Conservation (phyloP, 208 protist species). For the Leishmania lainsoni region DNA sequence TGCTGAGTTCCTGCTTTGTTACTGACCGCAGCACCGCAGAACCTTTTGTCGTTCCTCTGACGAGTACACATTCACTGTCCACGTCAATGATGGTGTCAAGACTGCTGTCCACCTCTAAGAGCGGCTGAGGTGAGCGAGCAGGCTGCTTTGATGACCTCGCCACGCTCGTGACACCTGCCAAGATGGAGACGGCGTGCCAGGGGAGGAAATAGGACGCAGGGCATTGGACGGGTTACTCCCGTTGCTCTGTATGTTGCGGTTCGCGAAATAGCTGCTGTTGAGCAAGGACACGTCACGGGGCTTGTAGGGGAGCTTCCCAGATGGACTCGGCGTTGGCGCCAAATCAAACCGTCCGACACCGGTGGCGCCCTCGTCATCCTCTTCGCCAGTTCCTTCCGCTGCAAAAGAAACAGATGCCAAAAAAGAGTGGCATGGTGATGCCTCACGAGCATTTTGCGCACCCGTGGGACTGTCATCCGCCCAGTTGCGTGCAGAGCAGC, state of each 20-base stretch:
- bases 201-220: constrained; percentile 17
- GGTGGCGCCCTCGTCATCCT: neutral
- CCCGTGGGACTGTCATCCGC: neutral
- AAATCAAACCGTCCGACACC: neutral
- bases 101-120: neutral
- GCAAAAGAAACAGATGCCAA: neutral
- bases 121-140: constrained; percentile 5
- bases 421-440: neutral
- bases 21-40: neutral
- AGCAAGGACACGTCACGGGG: constrained; percentile 53
- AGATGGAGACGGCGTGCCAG: neutral
- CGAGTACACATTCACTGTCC: constrained; percentile 1
- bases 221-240: constrained; percentile 49
- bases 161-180: neutral
- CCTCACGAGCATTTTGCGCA: too few species aligned
- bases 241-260: constrained; percentile 35
- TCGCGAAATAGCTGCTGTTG: constrained; percentile 50
- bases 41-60: neutral
- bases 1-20: constrained; percentile 33
- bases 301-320: constrained; percentile 39
- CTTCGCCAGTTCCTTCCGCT: neutral
- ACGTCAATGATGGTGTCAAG: neutral
- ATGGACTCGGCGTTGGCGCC: constrained; percentile 10
- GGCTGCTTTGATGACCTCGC: neutral
- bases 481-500: neutral